A percentile compares a stretch with the other conserved stretches of the same genome.
Conservation (phyloP, 495 filamentous ascomycete genomes). For the Aspergillus saccharolyticus region DNA sequence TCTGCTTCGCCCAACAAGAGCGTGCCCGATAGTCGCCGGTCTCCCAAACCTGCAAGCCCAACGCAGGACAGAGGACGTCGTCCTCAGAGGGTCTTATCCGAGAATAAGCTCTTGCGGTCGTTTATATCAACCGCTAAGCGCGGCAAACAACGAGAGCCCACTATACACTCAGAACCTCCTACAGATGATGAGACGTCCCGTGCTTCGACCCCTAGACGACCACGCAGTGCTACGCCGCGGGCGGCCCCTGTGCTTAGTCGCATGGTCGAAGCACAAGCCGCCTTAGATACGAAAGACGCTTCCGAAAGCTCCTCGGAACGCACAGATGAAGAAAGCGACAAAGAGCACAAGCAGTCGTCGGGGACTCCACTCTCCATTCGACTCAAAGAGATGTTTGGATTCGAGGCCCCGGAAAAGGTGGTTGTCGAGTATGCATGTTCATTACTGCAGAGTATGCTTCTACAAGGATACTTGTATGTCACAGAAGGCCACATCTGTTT, state of each 20-base stretch:
- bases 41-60: constrained; percentile 2
- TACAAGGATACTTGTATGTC: constrained; percentile 97
- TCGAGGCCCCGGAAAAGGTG: constrained; percentile 77
- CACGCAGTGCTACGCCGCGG: constrained; percentile 41
- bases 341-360: constrained; percentile 21
- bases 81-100: constrained; percentile 55
- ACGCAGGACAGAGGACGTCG: constrained; percentile 33
- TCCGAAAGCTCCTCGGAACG: constrained; percentile 19
- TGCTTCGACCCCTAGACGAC: constrained; percentile 21
- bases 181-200: constrained; percentile 16
- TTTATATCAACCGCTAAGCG: constrained; percentile 47
- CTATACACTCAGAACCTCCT: constrained; percentile 15
- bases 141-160: constrained; percentile 10
- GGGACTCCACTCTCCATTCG: constrained; percentile 55
- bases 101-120: constrained; percentile 55
- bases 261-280: constrained; percentile 76
- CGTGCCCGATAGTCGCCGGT: neutral
- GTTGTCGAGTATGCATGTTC: constrained; percentile 92
- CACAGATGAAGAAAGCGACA: constrained; percentile 16
- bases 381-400: constrained; percentile 85
- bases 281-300: constrained; percentile 43
- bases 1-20: constrained; percentile 11
- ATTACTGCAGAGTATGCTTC: constrained; percentile 83
- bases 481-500: constrained; percentile 92
- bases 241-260: constrained; percentile 72